Percentiles rank a stretch among this genome's conserved stretches.
Evolutionary conservation across 495 filamentous ascomycete genomes (phyloP).

Genomic region (Bathelium albidoporum): DNA sequence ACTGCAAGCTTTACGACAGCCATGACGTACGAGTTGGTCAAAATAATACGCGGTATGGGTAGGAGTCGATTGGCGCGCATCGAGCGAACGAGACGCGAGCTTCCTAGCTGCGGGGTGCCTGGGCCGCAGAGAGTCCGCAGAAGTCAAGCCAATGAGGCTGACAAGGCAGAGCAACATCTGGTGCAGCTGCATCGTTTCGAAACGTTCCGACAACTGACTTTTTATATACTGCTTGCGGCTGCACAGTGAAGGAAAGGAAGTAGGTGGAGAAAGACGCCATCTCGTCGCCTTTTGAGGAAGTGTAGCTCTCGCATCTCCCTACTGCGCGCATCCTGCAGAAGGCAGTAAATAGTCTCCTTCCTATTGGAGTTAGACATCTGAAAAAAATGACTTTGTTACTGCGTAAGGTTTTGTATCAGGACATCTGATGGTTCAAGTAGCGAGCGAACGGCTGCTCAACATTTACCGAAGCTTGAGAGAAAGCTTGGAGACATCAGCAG

Average conservation of each 20-base stretch:
- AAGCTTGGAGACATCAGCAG: too few relatives aligned
- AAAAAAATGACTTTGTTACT: too few relatives aligned
- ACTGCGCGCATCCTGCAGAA: not conserved
- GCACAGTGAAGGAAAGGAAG: not conserved
- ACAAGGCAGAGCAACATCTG: not conserved
- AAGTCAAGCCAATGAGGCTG: not conserved
- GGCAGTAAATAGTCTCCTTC: not conserved
- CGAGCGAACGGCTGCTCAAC: too few relatives aligned
- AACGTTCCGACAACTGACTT: not conserved
- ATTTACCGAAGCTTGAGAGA: too few relatives aligned
- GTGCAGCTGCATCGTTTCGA: not conserved
- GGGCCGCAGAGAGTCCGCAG: not conserved
- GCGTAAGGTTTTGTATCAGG: too few relatives aligned
- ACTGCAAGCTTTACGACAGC: not conserved
- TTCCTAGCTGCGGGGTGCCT: slow-evolving; percentile 1
- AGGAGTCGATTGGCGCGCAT: slow-evolving; percentile 2
- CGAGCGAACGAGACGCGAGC: slow-evolving; percentile 1
- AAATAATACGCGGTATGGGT: not conserved
- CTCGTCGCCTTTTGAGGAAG: not conserved
- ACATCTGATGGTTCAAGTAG: too few relatives aligned
- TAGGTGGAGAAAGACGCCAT: not conserved
- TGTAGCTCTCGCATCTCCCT: not conserved
- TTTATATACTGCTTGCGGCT: not conserved
- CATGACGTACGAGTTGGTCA: not conserved
- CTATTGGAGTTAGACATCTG: not conserved